Evolutionary conservation across 1,284 basidiomycete genomes (phyloP), one percentile per base, ranked within the genome.

Genomic region (Cryptococcus deneoformans): DNA sequence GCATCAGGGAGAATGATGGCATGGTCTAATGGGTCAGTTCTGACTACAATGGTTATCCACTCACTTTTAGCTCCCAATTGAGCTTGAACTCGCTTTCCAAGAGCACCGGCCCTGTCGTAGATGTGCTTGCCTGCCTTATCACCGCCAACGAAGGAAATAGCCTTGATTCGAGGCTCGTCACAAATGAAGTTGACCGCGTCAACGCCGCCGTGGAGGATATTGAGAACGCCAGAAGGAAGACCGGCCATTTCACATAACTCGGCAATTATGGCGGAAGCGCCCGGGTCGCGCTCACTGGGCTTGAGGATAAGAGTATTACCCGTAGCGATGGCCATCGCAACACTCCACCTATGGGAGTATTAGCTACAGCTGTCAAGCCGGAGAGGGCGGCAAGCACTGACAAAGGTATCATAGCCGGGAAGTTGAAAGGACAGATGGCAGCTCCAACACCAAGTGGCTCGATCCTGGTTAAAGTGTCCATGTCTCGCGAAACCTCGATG

Each of bases 101-200:
- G 63, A 39, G 65, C 60, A 10, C 63, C 71, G 29, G 68, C 72
- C 16, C 64, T 83, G 66, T 93, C 85, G 75, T 92, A 97, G 65
- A 99, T 98, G 73, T 98, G 93, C 65, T 86, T 87, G 46, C 95
- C 95, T 11, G 95, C 95, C 46, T 83, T 83, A 77, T 99, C 92
- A 44, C 92, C 92, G 29, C 95, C 95, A n/a, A 99, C 95, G 73
- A 99, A 98, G 65, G 90, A 92, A 74, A 98, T 93, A 8, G 94
- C 95, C 72, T 87, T 92, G 80, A 98, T 92, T 6, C 82, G 80
- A 12, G 92, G 88, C 72, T 94, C 85, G 75, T 97, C 93, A 74
- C 93, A 98, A 61, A 99, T 90, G 35, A 88, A 86, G 71, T 98
- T 96, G 56, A 99, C 95, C 1, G 90, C 92, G 8, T 88, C 85